Base-by-base conservation (phyloP, 148 eudicot genomes). In the Pouteria glomerata region DNA sequence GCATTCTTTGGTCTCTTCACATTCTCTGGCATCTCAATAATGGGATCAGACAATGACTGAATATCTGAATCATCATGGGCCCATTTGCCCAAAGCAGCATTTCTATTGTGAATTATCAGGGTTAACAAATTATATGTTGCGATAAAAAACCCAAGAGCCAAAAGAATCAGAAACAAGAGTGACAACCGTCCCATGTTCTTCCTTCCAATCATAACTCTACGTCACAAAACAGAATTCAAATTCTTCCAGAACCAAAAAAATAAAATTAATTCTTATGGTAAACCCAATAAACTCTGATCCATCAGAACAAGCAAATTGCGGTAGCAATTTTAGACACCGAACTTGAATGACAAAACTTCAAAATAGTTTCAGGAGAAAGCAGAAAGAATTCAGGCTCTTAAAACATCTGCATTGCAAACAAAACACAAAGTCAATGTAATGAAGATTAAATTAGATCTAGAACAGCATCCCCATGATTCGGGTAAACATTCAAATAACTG, bases 71-170 rank as follows among this genome's bases (percentile, higher is more conserved):
- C 76, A 69, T 69, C 56, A 37, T 29, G 55, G 47, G 52, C 74
- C 82, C 48, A 77, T 45, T 50, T 73, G 37, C 78, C 69, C 1
- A 82, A 79, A 34, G 73, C 71, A 27, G 63, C 37, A 44, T 35
- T 74, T 80, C 80, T 82, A 77, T 89, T 74, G 68, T 90, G 92
- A 50, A 88, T 72, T 50, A 85, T 73, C 87, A 88, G 66, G 6
- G 90, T 90, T 26, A 85, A 37, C 82, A 88, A 70, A 82, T 89
- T 91, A 74, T 91, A 91, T 50, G 98, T 88, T 13, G 86, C 99
- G 75, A 95, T 70, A 79, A 84, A 85, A 81, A 84, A 84, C 16
- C 96, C 94, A 27, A 90, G 41, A 34, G 88, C 78, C 72, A 92
- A 31, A 48, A 92, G 83, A 74, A 88, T 67, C 67, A 95, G 70